Evolutionary conservation across 768 basidiomycete genomes (phyloP), one percentile per base, ranked within the genome.

Genomic region (Suillus discolor): DNA sequence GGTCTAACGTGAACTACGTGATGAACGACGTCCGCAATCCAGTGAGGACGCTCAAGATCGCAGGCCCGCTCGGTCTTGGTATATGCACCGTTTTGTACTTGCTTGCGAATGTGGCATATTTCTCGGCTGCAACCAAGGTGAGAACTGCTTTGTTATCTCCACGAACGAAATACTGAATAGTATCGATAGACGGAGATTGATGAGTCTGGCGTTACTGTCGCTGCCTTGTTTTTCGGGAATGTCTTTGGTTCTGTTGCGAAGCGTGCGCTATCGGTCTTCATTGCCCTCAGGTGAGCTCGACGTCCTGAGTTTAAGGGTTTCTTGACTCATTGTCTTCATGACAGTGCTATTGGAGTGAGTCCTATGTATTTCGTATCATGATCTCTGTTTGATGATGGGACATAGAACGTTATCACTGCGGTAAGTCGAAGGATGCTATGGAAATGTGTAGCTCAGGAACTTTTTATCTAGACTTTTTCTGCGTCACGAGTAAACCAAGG

Each of bases 11-110:
- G 31, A 87, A 87, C 69, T 85, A 85, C 60, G 87, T 88, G 11
- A 73, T 88, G 64, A 87, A 87, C 74, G 85, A 88, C 15, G 85
- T 89, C 61, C 83, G 82, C 66, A 77, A 87, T 68, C 87, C 87
- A 0, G 79, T 87, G 3, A 81, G 85, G 51, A 89, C 87, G 6
- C 81, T 89, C 62, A 86, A 86, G 73, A 86, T 88, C 45, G 86
- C 87, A 0, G 87, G 84, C 1, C 87, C 86, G 0, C 82, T 88
- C 28, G 87, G 85, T 1, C 73, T 88, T 15, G 79, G 82, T 6
- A 84, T 87, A 31, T 86, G 85, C 42, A 80, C 85, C 0, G 70
- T 78, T 2, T 72, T 88, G 3, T 88, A 89, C 63, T 66, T 88
- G 15, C 74, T 88, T 6, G 85, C 85, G 3, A 87, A 88, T 61